Evolutionary conservation across 202 grass and related monocot species (phyloP).

Genomic region (Musa balbisiana): DNA sequence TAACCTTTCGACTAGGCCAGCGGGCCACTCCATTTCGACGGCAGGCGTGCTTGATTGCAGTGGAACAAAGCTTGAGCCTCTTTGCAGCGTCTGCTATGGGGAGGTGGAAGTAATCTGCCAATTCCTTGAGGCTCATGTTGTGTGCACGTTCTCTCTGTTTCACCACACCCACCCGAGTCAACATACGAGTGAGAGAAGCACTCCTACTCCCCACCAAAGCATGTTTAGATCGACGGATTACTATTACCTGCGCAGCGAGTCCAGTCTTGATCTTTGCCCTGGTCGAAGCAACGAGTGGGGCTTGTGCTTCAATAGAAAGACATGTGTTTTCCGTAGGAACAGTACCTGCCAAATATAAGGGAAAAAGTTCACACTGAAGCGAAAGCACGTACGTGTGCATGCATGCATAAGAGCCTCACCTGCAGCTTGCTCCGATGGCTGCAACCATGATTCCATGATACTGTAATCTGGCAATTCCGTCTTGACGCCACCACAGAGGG

Average conservation of each 20-base stretch:
- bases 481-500: not conserved
- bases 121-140: conserved; percentile 29
- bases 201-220: too few relatives aligned
- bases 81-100: conserved; percentile 38
- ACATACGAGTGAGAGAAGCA: too few relatives aligned
- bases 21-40: conserved; percentile 30
- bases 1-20: conserved; percentile 55
- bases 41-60: conserved; percentile 47
- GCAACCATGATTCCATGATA: not conserved
- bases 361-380: too few relatives aligned
- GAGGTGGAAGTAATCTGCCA: conserved; percentile 50
- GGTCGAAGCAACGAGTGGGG: too few relatives aligned
- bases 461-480: not conserved
- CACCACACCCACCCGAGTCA: not conserved
- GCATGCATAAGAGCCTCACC: not conserved
- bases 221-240: not conserved
- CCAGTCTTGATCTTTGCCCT: not conserved
- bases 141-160: conserved; percentile 4
- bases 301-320: too few relatives aligned
- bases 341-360: too few relatives aligned
- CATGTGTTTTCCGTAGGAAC: too few relatives aligned
- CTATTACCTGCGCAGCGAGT: not conserved
- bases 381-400: not conserved
- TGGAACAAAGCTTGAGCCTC: conserved; percentile 34
- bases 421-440: not conserved